Conservation (phyloP, 2,329 filamentous ascomycete genomes). For the Fonsecaea nubica region DNA sequence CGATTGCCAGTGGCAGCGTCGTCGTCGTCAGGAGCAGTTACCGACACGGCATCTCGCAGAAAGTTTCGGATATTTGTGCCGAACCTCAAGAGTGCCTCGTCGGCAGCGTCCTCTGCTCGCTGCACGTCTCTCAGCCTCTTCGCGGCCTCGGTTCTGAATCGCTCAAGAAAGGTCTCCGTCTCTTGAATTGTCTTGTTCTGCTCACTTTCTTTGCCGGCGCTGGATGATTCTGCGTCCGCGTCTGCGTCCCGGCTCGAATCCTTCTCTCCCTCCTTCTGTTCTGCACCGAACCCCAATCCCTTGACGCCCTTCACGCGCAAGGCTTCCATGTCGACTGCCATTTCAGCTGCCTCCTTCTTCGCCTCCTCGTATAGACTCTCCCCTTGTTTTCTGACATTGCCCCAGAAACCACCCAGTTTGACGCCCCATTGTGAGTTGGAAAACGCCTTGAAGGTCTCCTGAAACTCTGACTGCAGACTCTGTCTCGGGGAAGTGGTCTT, state of each 20-base stretch:
- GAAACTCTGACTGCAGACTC: slow-evolving; percentile 82
- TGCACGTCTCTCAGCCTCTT: slow-evolving; percentile 89
- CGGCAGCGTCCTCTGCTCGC: slow-evolving; percentile 90
- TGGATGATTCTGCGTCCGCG: slow-evolving; percentile 35
- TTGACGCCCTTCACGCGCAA: slow-evolving; percentile 62
- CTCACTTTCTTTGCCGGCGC: slow-evolving; percentile 38
- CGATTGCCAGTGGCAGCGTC: slow-evolving; percentile 7
- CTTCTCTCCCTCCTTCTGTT: slow-evolving; percentile 42
- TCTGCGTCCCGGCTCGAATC: slow-evolving; percentile 41
- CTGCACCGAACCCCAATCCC: slow-evolving; percentile 32
- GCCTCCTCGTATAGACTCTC: slow-evolving; percentile 86
- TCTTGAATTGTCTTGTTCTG: slow-evolving; percentile 49
- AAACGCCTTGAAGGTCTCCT: slow-evolving; percentile 94
- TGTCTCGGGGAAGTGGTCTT: slow-evolving; percentile 46
- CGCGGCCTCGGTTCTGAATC: slow-evolving; percentile 76
- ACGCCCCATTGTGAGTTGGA: slow-evolving; percentile 91
- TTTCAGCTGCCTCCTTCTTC: slow-evolving; percentile 84
- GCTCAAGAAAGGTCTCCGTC: slow-evolving; percentile 72
- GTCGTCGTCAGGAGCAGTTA: slow-evolving; percentile 72
- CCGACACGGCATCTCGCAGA: slow-evolving; percentile 85
- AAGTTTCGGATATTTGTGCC: slow-evolving; percentile 89
- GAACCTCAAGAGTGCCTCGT: slow-evolving; percentile 91
- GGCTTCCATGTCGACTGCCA: slow-evolving; percentile 77
- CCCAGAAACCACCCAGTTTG: slow-evolving; percentile 84
- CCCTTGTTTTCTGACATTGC: slow-evolving; percentile 92